Percentiles rank a stretch among this genome's conserved stretches.
These are phyloP conservation scores for Cladosporium sp. DNA, from an alignment of 2,329 filamentous ascomycete species.

Conservation along the genomic window DNA sequence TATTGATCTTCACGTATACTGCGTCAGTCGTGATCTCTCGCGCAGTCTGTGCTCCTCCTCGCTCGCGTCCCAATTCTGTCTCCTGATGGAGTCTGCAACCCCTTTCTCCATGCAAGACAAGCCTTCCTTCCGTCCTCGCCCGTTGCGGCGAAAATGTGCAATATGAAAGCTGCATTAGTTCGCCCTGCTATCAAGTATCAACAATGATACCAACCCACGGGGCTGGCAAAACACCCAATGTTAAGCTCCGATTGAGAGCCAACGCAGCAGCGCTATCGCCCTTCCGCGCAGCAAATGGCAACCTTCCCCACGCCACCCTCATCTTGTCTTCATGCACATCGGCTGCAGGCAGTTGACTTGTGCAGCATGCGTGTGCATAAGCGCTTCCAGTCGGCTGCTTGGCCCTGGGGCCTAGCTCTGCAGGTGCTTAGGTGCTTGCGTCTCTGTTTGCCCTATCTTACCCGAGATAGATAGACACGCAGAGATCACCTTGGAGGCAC, in stretches of 20 bases:
- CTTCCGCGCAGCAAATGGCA: conserved; percentile 11
- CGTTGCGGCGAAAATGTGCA: conserved; percentile 4
- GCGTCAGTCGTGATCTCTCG: conserved; percentile 13
- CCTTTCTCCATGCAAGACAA: conserved; percentile 15
- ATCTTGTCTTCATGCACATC: conserved; percentile 10
- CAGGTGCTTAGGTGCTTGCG: neutral
- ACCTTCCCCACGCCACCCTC: conserved; percentile 18
- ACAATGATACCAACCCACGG: neutral
- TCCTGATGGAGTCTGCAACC: conserved; percentile 14
- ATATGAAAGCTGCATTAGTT: neutral
- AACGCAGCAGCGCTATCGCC: conserved; percentile 9
- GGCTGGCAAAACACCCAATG: conserved; percentile 8
- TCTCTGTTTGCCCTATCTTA: conserved; percentile 9
- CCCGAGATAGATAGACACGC: conserved; percentile 1
- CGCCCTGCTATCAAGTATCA: neutral
- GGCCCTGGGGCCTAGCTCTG: conserved; percentile 1
- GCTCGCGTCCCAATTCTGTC: conserved; percentile 1
- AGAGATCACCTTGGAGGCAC: neutral
- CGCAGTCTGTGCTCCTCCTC: neutral
- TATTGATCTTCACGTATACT: conserved; percentile 15
- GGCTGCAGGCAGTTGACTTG: conserved; percentile 15
- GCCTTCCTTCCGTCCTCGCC: neutral
- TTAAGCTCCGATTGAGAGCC: neutral
- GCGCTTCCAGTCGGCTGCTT: conserved; percentile 9
- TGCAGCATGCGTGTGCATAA: conserved; percentile 12